Percentiles rank a stretch among this genome's conserved stretches.
phyloP scores from a whole-genome alignment of 2,329 filamentous ascomycete species.

The Fusarium humuli region DNA sequence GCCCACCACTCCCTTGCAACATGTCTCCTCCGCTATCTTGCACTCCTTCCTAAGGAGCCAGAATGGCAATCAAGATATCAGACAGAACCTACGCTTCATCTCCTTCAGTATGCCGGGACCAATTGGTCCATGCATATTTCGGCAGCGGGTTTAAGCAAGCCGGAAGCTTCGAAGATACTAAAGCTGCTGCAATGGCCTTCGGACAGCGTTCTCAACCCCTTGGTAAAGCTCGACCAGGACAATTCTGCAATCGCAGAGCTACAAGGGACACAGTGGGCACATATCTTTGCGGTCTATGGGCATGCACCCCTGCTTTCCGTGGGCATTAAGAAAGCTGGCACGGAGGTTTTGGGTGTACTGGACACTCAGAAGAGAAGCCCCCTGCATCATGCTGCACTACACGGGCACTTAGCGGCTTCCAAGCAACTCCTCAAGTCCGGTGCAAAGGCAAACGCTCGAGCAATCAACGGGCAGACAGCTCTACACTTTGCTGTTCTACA shows the following conservation, averaged over 20 bases:
- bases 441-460: background rate
- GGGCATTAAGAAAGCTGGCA: background rate
- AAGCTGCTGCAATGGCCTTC: constrained; percentile 5
- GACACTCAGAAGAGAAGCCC: background rate
- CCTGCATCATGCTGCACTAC: background rate
- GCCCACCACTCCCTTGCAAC: background rate
- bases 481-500: constrained; percentile 3
- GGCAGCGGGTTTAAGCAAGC: background rate
- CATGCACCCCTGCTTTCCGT: background rate
- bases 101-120: background rate
- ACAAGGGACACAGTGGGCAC: background rate
- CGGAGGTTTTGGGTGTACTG: background rate
- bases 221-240: background rate
- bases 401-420: background rate
- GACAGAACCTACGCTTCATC: background rate
- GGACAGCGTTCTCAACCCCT: background rate
- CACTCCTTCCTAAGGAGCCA: constrained; percentile 1
- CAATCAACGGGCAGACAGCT: background rate
- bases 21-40: background rate
- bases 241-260: background rate
- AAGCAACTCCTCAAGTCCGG: constrained; percentile 13
- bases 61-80: background rate
- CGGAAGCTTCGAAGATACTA: background rate
- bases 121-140: background rate
- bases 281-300: background rate